Evolutionary conservation across 768 basidiomycete species (phyloP), one percentile per base, ranked within the genome.

Genomic region (Boletus coccyginus): DNA sequence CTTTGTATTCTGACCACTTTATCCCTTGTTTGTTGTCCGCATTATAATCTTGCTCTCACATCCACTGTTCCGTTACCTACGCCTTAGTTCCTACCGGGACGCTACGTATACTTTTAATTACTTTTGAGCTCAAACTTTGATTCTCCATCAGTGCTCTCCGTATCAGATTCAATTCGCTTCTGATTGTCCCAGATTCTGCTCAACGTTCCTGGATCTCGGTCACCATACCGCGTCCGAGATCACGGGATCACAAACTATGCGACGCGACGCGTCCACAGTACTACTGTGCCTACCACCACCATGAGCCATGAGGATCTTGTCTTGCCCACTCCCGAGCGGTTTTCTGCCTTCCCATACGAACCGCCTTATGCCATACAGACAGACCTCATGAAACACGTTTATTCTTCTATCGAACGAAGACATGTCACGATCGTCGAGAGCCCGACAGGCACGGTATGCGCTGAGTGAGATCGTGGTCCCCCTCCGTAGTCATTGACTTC

Each of bases 361-460:
- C 77, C 84, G 5, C 94, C 94, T 3, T 96, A 96, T 68, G 68
- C 79, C 17, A 95, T 96, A 55, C 96, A 98, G 68, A 74, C 80
- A 0, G 82, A 90, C 36, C 83, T 98, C 29, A 97, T 98, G 95
- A 84, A 77, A 17, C 91, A 94, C 60, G 75, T 98, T 1, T 98
- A 94, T 70, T 64, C 78, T 7, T 79, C 88, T 0, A 88, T 97
- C 44, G 92, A 95, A 68, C 61, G 74, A n/a, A 75, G 75, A 44
- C 84, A 85, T 60, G 82, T 97, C 17, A 82, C 92, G 1, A 87
- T 98, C 47, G 80, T 95, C 32, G 92, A 94, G 70, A 91, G 88
- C 61, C 93, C 93, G 0, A 94, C 93, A 0, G 93, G 92, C 63
- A 94, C 92, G 27, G 92, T 92, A 55, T 70, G 82, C 65, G 42